Evolutionary conservation across 1,284 basidiomycete genomes (phyloP), one percentile per base, ranked within the genome.

Genomic region (Farysia itapuensis): DNA sequence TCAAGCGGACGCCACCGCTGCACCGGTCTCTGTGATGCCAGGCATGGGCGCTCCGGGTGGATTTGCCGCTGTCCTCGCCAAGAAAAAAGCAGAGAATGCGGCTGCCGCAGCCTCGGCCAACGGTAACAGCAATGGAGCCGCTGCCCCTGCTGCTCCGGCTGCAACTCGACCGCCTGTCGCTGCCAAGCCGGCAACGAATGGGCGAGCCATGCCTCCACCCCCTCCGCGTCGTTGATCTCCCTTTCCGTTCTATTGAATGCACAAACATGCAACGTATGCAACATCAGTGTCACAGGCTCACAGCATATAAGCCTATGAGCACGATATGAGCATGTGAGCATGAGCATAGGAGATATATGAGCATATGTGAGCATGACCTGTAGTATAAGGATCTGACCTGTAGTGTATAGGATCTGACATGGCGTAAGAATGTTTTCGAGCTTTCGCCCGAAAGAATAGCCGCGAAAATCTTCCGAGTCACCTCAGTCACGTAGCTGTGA

Each of bases 21-120:
- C 77, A 1, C 78, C 78, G 4, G 67, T 79, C 2, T 58, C 77
- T 2, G 78, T 79, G 39, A 75, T 79, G 72, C 78, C 78, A 4
- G 78, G 78, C 1, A 74, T 78, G 64, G 76, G 75, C 30, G 70
- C 72, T 24, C 54, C 67, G 0, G 78, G 77, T n/a, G 78, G 78
- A 9, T 73, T 79, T 29, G 77, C 77, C 1, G 78, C 76, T 2
- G 70, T 79, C 4, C 50, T 79, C 11, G 77, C 79, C 2, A 77
- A 79, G 16, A 79, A 81, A 35, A 70, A 69, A 45, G 73, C 73
- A 0, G 68, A 70, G 41, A 59, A 49, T 16, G 70, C 70, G 4
- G 68, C 65, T 8, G 57, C 57, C 2, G 57, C 57, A 18, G 57
- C 57, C 6, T 50, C 57, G 8, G 35, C 35, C 8, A 24, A 20